A percentile compares a stretch with the other conserved stretches of the same genome.
Evolutionary conservation across 75 land plant species (phyloP).

Genomic region (Sequoia sempervirens): DNA sequence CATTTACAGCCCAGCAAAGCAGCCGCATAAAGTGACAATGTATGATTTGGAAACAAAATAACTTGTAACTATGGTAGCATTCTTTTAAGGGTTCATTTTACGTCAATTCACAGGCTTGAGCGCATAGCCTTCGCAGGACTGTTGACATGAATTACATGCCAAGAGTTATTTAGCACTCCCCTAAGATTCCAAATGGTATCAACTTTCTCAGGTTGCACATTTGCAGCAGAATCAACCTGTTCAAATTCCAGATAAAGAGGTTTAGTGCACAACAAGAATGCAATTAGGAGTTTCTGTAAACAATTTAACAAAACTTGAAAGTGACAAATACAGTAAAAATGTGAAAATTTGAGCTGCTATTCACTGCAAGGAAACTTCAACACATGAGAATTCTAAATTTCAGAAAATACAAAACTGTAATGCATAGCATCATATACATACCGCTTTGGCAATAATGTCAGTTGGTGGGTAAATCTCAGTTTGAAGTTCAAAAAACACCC

Average conservation of each 20-base stretch:
- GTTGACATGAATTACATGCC: constrained; percentile 78
- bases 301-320: background rate
- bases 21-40: background rate
- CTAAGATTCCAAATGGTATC: constrained; percentile 90
- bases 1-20: background rate
- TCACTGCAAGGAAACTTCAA: background rate
- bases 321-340: background rate
- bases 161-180: constrained; percentile 89
- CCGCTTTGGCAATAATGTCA: constrained; percentile 89
- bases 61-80: background rate
- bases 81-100: background rate
- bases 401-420: background rate
- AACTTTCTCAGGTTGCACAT: constrained; percentile 91
- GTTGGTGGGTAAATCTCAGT: constrained; percentile 40
- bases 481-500: constrained; percentile 73
- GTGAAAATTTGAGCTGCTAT: background rate
- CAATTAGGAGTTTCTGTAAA: background rate
- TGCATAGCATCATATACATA: constrained; percentile 21
- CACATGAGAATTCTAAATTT: background rate
- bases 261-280: background rate
- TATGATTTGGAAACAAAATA: background rate
- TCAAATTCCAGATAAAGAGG: background rate
- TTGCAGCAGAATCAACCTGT: constrained; percentile 90
- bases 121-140: constrained; percentile 17
- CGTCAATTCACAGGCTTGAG: constrained; percentile 35